Percentiles rank a stretch among this genome's conserved stretches.
These are phyloP conservation scores for Colletotrichum scovillei DNA, from an alignment of 2,329 filamentous ascomycete genomes.

Conservation along the genomic window DNA sequence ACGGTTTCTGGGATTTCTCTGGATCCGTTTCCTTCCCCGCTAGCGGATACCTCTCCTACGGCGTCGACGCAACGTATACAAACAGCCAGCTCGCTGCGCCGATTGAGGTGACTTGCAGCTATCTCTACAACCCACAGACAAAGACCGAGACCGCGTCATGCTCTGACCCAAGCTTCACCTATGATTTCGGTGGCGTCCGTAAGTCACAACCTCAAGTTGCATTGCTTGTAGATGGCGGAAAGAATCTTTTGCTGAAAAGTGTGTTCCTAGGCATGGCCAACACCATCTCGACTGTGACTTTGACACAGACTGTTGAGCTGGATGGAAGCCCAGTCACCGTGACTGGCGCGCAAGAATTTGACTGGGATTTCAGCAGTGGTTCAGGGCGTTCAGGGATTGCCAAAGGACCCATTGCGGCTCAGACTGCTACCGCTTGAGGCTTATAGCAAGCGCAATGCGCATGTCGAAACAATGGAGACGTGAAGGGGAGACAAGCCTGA, in stretches of 20 bases:
- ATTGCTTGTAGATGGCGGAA: no score
- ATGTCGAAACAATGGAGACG: no score
- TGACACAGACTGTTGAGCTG: constrained; percentile 13
- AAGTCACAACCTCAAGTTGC: background rate
- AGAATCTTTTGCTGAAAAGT: background rate
- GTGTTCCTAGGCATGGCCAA: background rate
- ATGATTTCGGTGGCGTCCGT: constrained; percentile 16
- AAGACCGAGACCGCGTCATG: constrained; percentile 15
- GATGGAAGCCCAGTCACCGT: constrained; percentile 1
- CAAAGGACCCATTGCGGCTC: background rate
- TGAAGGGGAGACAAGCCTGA: no score
- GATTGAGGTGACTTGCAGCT: constrained; percentile 12
- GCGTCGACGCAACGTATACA: constrained; percentile 4
- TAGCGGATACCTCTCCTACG: constrained; percentile 16
- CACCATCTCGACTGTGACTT: constrained; percentile 4
- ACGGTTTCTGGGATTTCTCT: constrained; percentile 22
- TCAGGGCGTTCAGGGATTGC: constrained; percentile 2
- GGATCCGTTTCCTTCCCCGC: constrained; percentile 2
- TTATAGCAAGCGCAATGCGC: no score
- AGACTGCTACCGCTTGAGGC: background rate
- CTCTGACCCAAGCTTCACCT: constrained; percentile 17
- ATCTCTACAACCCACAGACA: constrained; percentile 9
- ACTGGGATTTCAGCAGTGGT: constrained; percentile 18
- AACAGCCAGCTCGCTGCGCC: constrained; percentile 2
- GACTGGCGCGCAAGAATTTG: background rate